These are phyloP conservation scores for Phaeotremella skinneri DNA, from an alignment of 768 basidiomycete species.

Conservation along the genomic window DNA sequence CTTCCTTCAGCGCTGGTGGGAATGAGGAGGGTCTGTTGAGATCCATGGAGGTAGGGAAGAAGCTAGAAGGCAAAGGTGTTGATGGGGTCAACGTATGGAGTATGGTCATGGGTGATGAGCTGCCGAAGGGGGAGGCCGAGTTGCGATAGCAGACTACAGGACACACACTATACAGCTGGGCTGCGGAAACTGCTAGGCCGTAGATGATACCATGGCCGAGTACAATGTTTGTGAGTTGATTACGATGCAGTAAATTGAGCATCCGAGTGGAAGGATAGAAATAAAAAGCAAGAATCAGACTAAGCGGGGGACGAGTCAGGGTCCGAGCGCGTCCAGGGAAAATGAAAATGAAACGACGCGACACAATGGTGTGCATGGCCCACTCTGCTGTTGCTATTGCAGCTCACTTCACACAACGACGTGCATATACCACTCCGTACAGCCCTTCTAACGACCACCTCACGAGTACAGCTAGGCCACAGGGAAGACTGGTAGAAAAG, in stretches of 20 bases:
- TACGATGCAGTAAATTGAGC: too few species aligned
- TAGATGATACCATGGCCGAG: too few species aligned
- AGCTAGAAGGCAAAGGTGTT: slow-evolving; percentile 18
- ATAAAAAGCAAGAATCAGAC: neutral
- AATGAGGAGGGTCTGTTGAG: slow-evolving; percentile 23
- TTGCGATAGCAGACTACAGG: slow-evolving; percentile 13
- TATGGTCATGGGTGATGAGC: slow-evolving; percentile 49
- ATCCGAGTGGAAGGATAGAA: too few species aligned
- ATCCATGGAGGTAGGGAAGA: slow-evolving; percentile 29
- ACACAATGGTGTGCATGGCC: neutral
- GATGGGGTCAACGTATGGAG: slow-evolving; percentile 46
- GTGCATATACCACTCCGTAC: too few species aligned
- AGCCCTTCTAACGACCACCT: too few species aligned
- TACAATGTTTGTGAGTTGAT: too few species aligned
- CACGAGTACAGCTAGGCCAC: too few species aligned
- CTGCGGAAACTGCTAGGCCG: too few species aligned
- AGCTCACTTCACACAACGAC: too few species aligned
- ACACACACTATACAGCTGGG: neutral
- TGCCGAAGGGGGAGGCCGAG: slow-evolving; percentile 41
- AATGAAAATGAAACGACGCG: neutral
- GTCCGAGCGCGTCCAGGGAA: neutral
- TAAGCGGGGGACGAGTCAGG: too few species aligned
- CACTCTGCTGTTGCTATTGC: too few species aligned
- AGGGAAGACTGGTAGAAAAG: too few species aligned
- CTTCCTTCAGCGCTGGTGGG: slow-evolving; percentile 1